Evolutionary conservation across 306 rosid genomes (phyloP).

Genomic region (cucumber (Cucumis sativus)): DNA sequence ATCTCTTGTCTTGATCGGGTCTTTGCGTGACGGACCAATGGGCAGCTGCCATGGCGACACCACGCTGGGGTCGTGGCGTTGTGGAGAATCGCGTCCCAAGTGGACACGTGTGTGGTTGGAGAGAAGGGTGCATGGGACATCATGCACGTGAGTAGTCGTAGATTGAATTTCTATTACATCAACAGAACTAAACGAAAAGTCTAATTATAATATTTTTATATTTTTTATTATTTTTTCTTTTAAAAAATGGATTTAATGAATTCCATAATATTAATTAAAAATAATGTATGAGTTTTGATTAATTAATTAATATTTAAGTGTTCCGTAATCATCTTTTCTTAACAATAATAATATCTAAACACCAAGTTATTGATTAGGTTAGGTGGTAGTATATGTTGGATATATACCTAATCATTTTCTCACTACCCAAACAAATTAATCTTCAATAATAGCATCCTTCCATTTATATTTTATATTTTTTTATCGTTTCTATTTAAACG

Average conservation of each 20-base stretch:
- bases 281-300: neutral
- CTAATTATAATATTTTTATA: too few relatives aligned
- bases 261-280: neutral
- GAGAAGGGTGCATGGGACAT: neutral
- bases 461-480: too few relatives aligned
- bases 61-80: too few relatives aligned
- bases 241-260: neutral
- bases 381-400: neutral
- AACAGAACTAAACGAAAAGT: too few relatives aligned
- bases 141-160: neutral
- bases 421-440: neutral
- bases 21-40: neutral
- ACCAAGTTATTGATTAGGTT: neutral
- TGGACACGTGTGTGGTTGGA: neutral
- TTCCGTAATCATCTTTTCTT: neutral
- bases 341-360: too few relatives aligned
- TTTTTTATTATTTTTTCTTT: neutral
- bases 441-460: too few relatives aligned
- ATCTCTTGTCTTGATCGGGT: neutral
- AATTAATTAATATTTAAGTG: too few relatives aligned
- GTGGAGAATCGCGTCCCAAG: neutral
- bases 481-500: too few relatives aligned
- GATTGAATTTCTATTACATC: neutral
- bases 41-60: neutral
- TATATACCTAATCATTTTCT: neutral